A percentile compares a stretch with the other conserved stretches of the same genome.
Evolutionary conservation across 2,329 filamentous ascomycete genomes (phyloP).

Genomic region (Colletotrichum viniferum): DNA sequence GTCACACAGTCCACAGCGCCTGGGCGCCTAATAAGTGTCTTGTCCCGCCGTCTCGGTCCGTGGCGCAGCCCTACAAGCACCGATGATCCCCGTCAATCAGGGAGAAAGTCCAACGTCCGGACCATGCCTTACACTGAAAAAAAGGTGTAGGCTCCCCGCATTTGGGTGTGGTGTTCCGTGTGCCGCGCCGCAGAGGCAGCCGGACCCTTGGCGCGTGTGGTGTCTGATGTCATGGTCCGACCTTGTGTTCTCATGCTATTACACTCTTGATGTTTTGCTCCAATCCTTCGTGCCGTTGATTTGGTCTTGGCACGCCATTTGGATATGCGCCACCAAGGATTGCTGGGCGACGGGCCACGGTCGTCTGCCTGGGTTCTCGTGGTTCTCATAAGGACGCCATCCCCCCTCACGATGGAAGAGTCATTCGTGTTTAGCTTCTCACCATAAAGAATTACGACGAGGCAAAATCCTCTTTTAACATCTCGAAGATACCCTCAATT

Average conservation of each 20-base stretch:
- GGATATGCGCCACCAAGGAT: not conserved
- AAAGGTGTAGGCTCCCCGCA: not conserved
- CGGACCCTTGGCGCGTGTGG: not conserved
- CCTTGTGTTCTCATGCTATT: not conserved
- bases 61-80: not conserved
- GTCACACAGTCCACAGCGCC: not conserved
- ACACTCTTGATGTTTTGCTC: not conserved
- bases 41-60: not conserved
- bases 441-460: not conserved
- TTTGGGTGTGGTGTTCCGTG: not conserved
- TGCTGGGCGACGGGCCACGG: not conserved
- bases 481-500: not conserved
- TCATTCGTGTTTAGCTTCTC: too few species aligned
- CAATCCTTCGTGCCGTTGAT: not conserved
- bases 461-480: not conserved
- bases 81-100: not conserved
- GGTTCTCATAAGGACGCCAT: not conserved
- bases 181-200: constrained; percentile 1
- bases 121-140: not conserved
- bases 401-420: not conserved
- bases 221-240: constrained; percentile 8
- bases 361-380: not conserved
- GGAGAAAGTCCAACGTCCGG: not conserved
- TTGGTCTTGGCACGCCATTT: not conserved
- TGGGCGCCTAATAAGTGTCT: not conserved